Base-by-base conservation (phyloP, 2,329 filamentous ascomycete genomes). In the Camillea tinctor region DNA sequence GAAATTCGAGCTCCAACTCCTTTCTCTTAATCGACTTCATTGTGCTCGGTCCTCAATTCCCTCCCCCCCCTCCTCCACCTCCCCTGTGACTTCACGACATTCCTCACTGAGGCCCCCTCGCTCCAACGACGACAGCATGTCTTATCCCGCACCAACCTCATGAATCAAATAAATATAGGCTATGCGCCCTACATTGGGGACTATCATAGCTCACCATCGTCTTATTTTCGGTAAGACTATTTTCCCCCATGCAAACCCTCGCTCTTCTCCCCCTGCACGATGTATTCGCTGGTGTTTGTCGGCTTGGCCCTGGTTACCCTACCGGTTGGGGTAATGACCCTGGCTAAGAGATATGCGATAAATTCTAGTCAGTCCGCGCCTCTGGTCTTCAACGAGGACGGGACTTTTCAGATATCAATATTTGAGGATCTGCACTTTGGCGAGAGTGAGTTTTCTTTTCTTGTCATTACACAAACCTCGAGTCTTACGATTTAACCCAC, bases 371-470 rank as follows among this genome's bases (percentile, higher is more conserved):
- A 60, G 20, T 65, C 65, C 11, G 66, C 61, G 0, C 71, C 72
- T 6, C 66, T 76, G 9, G 68, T 63, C 9, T 82, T 84, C 64
- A 71, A 69, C 8, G 20, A 65, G 1, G 76, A 81, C 51, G 80
- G 80, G 5, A 79, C 75, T 0, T 84, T 85, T 64, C 79, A 82
- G 55, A 75, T 85, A 30, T 76, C 85, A 1, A 80, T 92, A 13
- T 89, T 92, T 62, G 82, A 85, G 24, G 89, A 92, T 66, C 73
- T 92, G 7, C 89, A 92, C 70, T 89, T 89, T 69, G 89, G 88
- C 9, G 89, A 92, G 73, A 82, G 85, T 85, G 73, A 65, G 75
- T 71, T 4, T 30, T 30, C 13, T 30, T 9, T 30, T 2, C 20
- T 20, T 23, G n/a, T n/a, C n/a, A n/a, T n/a, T n/a, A n/a, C n/a